Percentiles rank a stretch among this genome's conserved stretches.
Conservation (phyloP, 192 early-diverging fungal genomes). For the Coemansia sp. region DNA sequence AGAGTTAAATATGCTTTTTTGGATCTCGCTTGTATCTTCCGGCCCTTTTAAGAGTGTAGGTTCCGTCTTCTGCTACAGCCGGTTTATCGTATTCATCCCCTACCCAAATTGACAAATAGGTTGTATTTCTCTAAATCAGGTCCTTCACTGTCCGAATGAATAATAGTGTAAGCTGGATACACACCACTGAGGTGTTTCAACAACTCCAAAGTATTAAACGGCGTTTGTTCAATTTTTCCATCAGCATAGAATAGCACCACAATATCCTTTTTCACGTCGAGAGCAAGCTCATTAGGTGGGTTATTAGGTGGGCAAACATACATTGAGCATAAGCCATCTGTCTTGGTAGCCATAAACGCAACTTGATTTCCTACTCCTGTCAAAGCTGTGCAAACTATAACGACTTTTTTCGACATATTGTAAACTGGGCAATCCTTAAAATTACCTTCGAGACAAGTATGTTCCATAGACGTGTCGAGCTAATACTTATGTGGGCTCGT, state of each 20-base stretch:
- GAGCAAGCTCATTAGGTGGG: background rate
- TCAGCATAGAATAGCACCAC: background rate
- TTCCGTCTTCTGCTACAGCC: background rate
- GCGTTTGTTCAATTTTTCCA: background rate
- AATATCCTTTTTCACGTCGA: background rate
- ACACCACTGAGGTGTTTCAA: background rate
- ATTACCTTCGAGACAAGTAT: background rate
- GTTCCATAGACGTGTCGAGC: background rate
- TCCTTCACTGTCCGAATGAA: background rate
- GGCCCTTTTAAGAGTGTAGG: too few relatives aligned
- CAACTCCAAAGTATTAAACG: background rate
- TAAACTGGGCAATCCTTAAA: background rate
- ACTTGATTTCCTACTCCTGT: background rate
- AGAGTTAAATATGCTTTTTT: too few relatives aligned
- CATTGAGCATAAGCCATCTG: background rate
- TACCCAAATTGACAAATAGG: background rate
- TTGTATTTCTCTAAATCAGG: background rate
- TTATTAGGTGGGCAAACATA: background rate
- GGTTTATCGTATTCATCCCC: background rate
- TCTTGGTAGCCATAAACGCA: background rate
- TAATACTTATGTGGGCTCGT: too few relatives aligned
- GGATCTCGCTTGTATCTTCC: too few relatives aligned
- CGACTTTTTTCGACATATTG: background rate
- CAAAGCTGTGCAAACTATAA: background rate
- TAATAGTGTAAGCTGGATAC: background rate